These are phyloP conservation scores for Talaromyces sp. DNA, from an alignment of 2,329 filamentous ascomycete genomes.

Conservation along the genomic window DNA sequence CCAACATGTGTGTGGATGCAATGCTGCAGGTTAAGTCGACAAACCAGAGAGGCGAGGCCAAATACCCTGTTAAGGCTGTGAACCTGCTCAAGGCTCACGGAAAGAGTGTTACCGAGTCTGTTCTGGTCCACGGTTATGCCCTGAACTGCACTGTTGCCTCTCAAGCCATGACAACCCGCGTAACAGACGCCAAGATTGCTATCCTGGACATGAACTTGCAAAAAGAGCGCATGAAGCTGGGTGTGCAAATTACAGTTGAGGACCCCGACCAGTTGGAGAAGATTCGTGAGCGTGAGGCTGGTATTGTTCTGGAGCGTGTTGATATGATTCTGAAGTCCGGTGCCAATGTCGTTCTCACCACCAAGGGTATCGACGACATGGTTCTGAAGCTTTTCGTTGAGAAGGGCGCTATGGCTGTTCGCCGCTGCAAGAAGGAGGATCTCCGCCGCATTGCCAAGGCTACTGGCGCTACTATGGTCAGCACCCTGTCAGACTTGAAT, in stretches of 20 bases:
- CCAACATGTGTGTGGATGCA: constrained; percentile 94
- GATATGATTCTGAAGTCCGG: constrained; percentile 98
- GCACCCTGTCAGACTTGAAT: constrained; percentile 92
- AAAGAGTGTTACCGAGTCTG: constrained; percentile 84
- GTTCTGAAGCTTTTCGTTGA: constrained; percentile 94
- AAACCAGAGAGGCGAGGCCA: constrained; percentile 86
- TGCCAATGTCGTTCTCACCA: constrained; percentile 93
- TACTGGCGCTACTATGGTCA: constrained; percentile 89
- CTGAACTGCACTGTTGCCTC: constrained; percentile 98
- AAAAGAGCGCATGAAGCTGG: constrained; percentile 98
- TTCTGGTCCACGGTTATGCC: constrained; percentile 93
- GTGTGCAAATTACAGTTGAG: constrained; percentile 97
- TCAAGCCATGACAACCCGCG: constrained; percentile 93
- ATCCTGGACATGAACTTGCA: constrained; percentile 97
- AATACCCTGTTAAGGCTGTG: constrained; percentile 98
- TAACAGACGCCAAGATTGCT: constrained; percentile 94
- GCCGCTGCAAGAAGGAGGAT: constrained; percentile 98
- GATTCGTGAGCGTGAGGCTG: constrained; percentile 88
- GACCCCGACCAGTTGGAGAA: constrained; percentile 97
- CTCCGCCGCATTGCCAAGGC: constrained; percentile 93
- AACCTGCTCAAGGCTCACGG: constrained; percentile 98
- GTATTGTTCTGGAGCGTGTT: constrained; percentile 89
- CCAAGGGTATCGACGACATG: constrained; percentile 97
- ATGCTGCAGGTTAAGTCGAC: constrained; percentile 93
- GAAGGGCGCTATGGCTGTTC: constrained; percentile 90